Conservation (phyloP, 2,329 filamentous ascomycete genomes). For the Aspergillus puulaauensis region DNA sequence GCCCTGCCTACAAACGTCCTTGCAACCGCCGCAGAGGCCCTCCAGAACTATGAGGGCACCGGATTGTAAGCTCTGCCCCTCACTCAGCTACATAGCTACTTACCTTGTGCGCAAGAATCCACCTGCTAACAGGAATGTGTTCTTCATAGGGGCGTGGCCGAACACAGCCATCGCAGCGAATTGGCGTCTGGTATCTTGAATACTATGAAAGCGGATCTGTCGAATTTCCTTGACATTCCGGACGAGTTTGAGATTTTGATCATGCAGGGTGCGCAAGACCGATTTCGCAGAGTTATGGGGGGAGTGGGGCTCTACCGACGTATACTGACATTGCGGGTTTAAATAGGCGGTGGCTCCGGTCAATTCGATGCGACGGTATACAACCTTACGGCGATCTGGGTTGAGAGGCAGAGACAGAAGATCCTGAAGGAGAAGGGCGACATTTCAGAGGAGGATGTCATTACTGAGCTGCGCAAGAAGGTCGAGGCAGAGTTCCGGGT, state of each 20-base stretch:
- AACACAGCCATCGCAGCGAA: constrained; percentile 84
- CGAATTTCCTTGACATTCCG: constrained; percentile 74
- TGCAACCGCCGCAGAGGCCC: constrained; percentile 70
- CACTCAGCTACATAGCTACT: not conserved
- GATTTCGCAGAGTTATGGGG: not conserved
- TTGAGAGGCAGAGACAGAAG: constrained; percentile 62
- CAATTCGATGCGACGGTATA: constrained; percentile 82
- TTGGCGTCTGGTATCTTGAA: constrained; percentile 77
- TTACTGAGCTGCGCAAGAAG: constrained; percentile 61
- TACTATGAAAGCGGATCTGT: constrained; percentile 72
- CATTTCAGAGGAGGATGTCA: constrained; percentile 54
- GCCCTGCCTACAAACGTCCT: constrained; percentile 78
- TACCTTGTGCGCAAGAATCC: not conserved
- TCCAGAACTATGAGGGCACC: constrained; percentile 77
- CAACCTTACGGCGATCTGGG: constrained; percentile 82
- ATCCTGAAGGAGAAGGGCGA: constrained; percentile 47
- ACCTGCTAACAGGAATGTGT: constrained; percentile 1
- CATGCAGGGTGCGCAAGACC: constrained; percentile 56
- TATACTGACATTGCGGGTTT: not conserved
- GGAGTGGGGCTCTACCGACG: too few relatives aligned
- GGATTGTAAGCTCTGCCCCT: constrained; percentile 54
- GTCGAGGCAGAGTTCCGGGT: constrained; percentile 71
- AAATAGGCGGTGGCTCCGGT: constrained; percentile 74
- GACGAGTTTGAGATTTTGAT: constrained; percentile 81
- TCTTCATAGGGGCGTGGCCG: constrained; percentile 64